These are phyloP conservation scores for Haematococcus lacustris DNA, from an alignment of 139 green algal species.

Conservation along the genomic window DNA sequence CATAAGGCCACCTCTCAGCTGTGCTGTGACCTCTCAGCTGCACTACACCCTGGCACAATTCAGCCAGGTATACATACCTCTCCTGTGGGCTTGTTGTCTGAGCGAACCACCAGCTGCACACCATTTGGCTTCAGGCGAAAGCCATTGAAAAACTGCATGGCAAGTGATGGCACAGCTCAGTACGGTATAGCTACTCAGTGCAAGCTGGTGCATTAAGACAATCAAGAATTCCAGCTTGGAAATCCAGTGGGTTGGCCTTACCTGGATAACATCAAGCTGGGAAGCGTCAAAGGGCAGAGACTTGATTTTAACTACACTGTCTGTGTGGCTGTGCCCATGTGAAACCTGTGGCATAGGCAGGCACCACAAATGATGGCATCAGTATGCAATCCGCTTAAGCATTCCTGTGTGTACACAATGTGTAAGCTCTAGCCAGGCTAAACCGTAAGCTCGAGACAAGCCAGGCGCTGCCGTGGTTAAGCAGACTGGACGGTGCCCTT, in stretches of 20 bases:
- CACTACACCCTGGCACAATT: background rate
- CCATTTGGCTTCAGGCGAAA: conserved; percentile 54
- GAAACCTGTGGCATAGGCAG: background rate
- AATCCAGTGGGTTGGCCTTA: too few relatives aligned
- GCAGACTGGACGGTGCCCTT: background rate
- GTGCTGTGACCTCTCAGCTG: background rate
- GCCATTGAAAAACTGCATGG: conserved; percentile 53
- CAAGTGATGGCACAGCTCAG: too few relatives aligned
- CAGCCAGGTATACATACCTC: conserved; percentile 28
- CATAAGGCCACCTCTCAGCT: background rate
- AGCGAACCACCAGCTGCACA: conserved; percentile 54
- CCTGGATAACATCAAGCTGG: conserved; percentile 51
- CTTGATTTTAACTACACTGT: conserved; percentile 65
- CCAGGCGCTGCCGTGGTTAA: background rate
- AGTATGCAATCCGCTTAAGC: background rate
- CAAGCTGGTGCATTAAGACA: too few relatives aligned
- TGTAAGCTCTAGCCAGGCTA: background rate
- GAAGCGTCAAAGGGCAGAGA: conserved; percentile 55
- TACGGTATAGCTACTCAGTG: too few relatives aligned
- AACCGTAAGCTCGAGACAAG: background rate
- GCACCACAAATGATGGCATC: background rate
- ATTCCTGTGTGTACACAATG: background rate
- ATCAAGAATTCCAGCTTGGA: too few relatives aligned
- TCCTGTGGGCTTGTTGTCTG: conserved; percentile 53
- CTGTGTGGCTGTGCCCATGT: conserved; percentile 26